phyloP scores from a whole-genome alignment of 495 filamentous ascomycete genomes.

The Penicillium lagena region DNA sequence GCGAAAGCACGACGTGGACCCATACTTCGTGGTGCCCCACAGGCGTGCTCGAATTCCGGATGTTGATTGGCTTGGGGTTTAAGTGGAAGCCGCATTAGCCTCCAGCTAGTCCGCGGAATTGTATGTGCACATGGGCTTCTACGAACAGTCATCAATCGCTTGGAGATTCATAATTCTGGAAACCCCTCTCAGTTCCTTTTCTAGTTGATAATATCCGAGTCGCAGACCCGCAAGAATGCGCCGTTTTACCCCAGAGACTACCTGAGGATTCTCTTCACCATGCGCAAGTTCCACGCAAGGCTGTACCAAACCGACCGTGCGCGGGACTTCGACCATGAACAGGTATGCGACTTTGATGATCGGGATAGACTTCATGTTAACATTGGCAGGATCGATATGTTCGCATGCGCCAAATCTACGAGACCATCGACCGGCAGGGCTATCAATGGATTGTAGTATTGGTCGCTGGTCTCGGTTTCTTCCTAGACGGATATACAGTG shows the following conservation, averaged over 20 bases:
- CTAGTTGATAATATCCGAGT: not conserved
- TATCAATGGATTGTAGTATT: slow-evolving; percentile 45
- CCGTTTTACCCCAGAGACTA: not conserved
- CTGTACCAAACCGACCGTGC: slow-evolving; percentile 45
- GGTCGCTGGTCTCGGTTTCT: slow-evolving; percentile 61
- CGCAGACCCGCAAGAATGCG: not conserved
- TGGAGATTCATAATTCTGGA: too few relatives aligned
- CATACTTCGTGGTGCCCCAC: too few relatives aligned
- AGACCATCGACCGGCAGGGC: slow-evolving; percentile 41
- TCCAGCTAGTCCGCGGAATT: too few relatives aligned
- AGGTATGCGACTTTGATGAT: slow-evolving; percentile 15
- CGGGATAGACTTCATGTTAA: not conserved
- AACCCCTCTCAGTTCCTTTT: too few relatives aligned
- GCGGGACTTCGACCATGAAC: slow-evolving; percentile 44
- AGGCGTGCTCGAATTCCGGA: too few relatives aligned
- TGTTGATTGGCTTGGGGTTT: too few relatives aligned
- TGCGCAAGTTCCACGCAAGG: slow-evolving; percentile 33
- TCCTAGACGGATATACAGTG: slow-evolving; percentile 65
- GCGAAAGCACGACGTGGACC: too few relatives aligned
- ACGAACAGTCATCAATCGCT: too few relatives aligned
- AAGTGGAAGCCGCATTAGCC: too few relatives aligned
- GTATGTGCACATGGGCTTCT: too few relatives aligned
- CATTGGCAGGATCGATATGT: slow-evolving; percentile 36
- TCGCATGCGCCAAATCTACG: slow-evolving; percentile 42
- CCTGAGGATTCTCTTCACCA: slow-evolving; percentile 1